Evolutionary conservation across 805 yeast genomes (phyloP), one percentile per base, ranked within the genome.

Genomic region (Wickerhamomyces subpelliculosus): DNA sequence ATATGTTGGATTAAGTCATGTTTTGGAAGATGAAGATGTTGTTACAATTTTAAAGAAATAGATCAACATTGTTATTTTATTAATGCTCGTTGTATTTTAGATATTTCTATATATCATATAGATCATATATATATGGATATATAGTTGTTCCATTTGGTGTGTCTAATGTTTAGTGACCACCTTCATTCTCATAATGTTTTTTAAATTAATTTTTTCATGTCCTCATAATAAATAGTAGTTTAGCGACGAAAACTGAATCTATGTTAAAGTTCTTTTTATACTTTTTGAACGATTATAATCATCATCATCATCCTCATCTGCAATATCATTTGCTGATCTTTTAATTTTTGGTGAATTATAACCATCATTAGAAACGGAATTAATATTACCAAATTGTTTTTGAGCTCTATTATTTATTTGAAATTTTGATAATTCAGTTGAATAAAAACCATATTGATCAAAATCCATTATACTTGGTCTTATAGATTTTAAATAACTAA

Each of bases 1-100:
- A 66, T 78, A 81, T 49, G 97, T 90, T 34, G 98, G 98, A 22
- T 70, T 93, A 49, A 62, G 73, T 34, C 98, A 93, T 65, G 69
- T 61, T 11, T 68, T 93, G 51, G 84, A 81, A 64, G 99, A 93
- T 63, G 99, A 93, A 64, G 99, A 93, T 64, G 98, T 93, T 24
- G 95, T 93, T 36, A 90, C 98, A 16, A 86, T 89, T 51, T 73
- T 89, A 65, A 89, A 89, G 68, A 82, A 85, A 58, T 64, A 46
- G 14, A 14, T 32, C 13, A 27, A 27, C 26, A 27, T 13, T 32
- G 18, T 26, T 18, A 25, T 16, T 32, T 32, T 27, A 33, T 21
- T 28, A 25, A 25, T 25, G n/a, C n/a, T n/a, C n/a, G n/a, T n/a
- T n/a, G n/a, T n/a, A n/a, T n/a, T n/a, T n/a, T n/a, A n/a, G n/a